phyloP scores from a whole-genome alignment of 768 basidiomycete genomes.

The Chlorophyllum brunneum region DNA sequence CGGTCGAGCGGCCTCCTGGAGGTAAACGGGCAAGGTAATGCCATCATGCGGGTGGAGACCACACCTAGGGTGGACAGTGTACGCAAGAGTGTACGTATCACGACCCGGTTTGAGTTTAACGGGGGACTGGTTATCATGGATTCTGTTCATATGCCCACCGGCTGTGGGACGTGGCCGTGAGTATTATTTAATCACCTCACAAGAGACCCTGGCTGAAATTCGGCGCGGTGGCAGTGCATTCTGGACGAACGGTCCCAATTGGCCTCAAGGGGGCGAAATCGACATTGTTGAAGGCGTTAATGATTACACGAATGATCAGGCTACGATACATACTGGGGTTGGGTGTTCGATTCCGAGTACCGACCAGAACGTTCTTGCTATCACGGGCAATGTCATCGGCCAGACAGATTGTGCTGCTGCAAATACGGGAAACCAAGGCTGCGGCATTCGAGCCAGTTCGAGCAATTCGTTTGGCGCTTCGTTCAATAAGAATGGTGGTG shows the following conservation, averaged over 20 bases:
- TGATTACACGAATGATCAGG: conserved; percentile 77
- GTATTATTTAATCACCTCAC: conserved; percentile 22
- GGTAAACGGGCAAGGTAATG: conserved; percentile 69
- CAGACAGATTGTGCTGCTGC: conserved; percentile 69
- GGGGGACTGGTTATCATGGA: conserved; percentile 78
- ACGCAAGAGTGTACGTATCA: conserved; percentile 78
- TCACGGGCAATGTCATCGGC: conserved; percentile 62
- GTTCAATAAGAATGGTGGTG: conserved; percentile 84
- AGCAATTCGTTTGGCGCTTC: conserved; percentile 73
- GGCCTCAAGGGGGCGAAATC: conserved; percentile 71
- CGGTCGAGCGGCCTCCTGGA: conserved; percentile 54
- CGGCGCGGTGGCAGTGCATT: conserved; percentile 32
- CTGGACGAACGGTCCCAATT: conserved; percentile 55
- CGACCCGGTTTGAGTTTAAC: conserved; percentile 53
- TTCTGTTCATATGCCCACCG: conserved; percentile 84
- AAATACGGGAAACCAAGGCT: conserved; percentile 74
- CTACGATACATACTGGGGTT: conserved; percentile 72
- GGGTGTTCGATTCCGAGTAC: conserved; percentile 63
- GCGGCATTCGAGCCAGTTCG: conserved; percentile 65
- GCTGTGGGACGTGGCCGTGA: conserved; percentile 84
- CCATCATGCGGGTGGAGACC: conserved; percentile 87
- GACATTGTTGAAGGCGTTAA: conserved; percentile 85
- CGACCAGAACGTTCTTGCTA: conserved; percentile 42
- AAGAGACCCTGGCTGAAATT: background rate
- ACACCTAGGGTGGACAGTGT: conserved; percentile 65